Conservation (phyloP, 2,329 filamentous ascomycete species). For the Aspergillus ochraceoroseus region DNA sequence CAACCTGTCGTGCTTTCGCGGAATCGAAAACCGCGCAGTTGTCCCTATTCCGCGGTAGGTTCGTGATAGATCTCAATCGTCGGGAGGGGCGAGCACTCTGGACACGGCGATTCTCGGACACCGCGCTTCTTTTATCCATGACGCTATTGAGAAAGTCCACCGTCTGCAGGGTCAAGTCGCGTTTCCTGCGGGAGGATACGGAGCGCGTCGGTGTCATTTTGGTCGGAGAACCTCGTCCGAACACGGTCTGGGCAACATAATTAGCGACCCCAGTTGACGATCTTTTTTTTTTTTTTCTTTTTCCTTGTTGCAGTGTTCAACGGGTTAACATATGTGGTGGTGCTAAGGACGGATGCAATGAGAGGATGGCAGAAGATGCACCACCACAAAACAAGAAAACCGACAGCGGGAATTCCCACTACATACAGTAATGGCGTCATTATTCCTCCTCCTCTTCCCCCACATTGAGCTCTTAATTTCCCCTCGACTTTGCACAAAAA, state of each 20-base stretch:
- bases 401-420: no score
- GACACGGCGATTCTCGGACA: not conserved
- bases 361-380: no score
- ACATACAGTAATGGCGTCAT: no score
- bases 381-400: no score
- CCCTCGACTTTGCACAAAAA: not conserved
- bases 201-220: conserved; percentile 15
- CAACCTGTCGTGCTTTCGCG: not conserved
- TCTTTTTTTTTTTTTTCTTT: no score
- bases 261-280: not conserved
- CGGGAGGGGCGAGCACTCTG: conserved; percentile 8
- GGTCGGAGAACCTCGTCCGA: conserved; percentile 1
- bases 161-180: conserved; percentile 14
- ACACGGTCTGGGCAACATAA: not conserved
- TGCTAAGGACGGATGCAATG: no score
- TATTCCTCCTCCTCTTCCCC: not conserved
- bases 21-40: not conserved
- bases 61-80: not conserved
- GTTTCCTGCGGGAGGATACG: conserved; percentile 14
- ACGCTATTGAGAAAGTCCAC: conserved; percentile 24
- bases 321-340: no score
- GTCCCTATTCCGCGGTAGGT: not conserved
- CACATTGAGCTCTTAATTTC: not conserved
- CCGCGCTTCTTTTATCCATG: conserved; percentile 6
- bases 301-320: no score